These are phyloP conservation scores for Scedosporium aurantiacum DNA, from an alignment of 2,329 filamentous ascomycete species.

Conservation along the genomic window DNA sequence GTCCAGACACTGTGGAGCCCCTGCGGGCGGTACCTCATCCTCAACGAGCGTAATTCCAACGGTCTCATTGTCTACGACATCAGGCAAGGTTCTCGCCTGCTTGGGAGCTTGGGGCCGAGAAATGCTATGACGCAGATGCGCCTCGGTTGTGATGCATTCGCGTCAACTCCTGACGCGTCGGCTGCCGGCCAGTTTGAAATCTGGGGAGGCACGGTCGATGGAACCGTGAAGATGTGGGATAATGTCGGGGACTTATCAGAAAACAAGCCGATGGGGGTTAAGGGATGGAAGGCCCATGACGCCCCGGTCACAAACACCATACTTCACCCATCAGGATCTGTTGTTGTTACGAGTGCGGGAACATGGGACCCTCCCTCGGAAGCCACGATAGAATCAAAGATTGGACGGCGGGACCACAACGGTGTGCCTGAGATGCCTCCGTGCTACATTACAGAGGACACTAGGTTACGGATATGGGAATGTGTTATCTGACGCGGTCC, in stretches of 20 bases:
- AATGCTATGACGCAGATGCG: slow-evolving; percentile 27
- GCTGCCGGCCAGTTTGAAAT: slow-evolving; percentile 40
- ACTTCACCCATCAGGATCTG: slow-evolving; percentile 43
- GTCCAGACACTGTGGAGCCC: slow-evolving; percentile 50
- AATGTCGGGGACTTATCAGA: slow-evolving; percentile 33
- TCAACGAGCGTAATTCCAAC: slow-evolving; percentile 46
- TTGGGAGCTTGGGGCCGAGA: slow-evolving; percentile 32
- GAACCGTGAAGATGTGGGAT: slow-evolving; percentile 48
- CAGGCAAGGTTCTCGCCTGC: slow-evolving; percentile 44
- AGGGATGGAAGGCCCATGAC: slow-evolving; percentile 37
- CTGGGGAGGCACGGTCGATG: slow-evolving; percentile 48
- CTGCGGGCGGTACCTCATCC: slow-evolving; percentile 51
- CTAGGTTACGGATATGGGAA: slow-evolving; percentile 11
- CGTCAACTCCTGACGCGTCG: slow-evolving; percentile 18
- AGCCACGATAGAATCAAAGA: neutral
- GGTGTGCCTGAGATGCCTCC: slow-evolving; percentile 10
- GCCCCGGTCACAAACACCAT: slow-evolving; percentile 37
- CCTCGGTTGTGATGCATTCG: slow-evolving; percentile 43
- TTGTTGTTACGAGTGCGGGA: slow-evolving; percentile 45
- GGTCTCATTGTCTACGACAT: slow-evolving; percentile 53
- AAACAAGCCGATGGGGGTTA: slow-evolving; percentile 32
- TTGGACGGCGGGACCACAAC: slow-evolving; percentile 6
- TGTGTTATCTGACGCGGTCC: neutral
- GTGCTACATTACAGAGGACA: slow-evolving; percentile 10
- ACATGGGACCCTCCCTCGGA: slow-evolving; percentile 32